These are phyloP conservation scores for Oryza meridionalis DNA, from an alignment of 176 grass and related monocot species.

Conservation along the genomic window DNA sequence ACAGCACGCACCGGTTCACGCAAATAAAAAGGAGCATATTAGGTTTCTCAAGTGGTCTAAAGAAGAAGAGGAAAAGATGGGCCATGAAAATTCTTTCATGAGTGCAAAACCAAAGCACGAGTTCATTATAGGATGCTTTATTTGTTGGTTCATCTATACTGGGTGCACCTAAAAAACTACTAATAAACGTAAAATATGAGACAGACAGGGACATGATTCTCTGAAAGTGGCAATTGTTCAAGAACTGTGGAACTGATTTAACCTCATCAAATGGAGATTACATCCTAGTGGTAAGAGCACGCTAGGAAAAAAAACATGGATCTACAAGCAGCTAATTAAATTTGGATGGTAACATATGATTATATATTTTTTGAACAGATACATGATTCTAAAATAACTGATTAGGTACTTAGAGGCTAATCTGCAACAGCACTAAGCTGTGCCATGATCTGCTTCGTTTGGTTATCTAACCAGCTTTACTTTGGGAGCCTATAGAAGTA, in stretches of 20 bases:
- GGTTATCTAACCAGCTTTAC: not conserved
- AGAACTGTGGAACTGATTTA: not conserved
- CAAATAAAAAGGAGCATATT: slow-evolving; percentile 19
- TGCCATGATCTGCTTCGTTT: not conserved
- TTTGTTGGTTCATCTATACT: slow-evolving; percentile 5
- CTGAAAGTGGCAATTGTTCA: not conserved
- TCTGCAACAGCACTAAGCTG: not conserved
- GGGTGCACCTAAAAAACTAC: slow-evolving; percentile 4
- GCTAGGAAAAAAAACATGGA: not conserved
- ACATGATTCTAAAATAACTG: not conserved
- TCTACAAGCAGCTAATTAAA: not conserved
- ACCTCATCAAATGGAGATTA: not conserved
- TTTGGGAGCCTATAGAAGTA: not conserved
- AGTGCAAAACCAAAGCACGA: slow-evolving; percentile 10
- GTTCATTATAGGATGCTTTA: slow-evolving; percentile 36
- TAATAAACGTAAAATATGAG: not conserved
- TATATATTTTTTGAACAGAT: not conserved
- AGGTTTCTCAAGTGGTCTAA: slow-evolving; percentile 20
- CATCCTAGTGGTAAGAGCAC: not conserved
- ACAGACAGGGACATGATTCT: not conserved
- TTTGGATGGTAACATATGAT: not conserved
- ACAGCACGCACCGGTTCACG: not conserved
- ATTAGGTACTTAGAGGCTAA: not conserved
- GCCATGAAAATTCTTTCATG: slow-evolving; percentile 18
- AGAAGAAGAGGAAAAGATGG: slow-evolving; percentile 6